phyloP scores from a whole-genome alignment of 768 basidiomycete species.

The Tylopilus sp. region DNA sequence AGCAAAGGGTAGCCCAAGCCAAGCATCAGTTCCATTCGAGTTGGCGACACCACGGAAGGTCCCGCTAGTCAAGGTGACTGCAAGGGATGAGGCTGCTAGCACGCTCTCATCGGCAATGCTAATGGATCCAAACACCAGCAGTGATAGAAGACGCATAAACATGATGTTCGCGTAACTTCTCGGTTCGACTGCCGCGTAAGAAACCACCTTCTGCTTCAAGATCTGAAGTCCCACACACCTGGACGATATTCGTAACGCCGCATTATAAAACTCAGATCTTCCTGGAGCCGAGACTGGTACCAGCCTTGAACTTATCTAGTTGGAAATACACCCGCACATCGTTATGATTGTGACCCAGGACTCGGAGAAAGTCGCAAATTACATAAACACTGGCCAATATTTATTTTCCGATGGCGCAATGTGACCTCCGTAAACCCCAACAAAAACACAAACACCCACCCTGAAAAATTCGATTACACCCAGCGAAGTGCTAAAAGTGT shows the following conservation, averaged over 20 bases:
- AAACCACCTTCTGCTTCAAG: too few relatives aligned
- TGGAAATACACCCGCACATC: too few relatives aligned
- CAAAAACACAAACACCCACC: slow-evolving; percentile 27
- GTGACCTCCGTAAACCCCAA: slow-evolving; percentile 29
- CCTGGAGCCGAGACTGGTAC: too few relatives aligned
- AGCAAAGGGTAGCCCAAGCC: slow-evolving; percentile 62
- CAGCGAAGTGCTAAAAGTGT: slow-evolving; percentile 28
- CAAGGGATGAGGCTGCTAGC: slow-evolving; percentile 9
- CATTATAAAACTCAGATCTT: too few relatives aligned
- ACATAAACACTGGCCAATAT: slow-evolving; percentile 22
- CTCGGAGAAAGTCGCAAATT: slow-evolving; percentile 2
- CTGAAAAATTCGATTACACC: slow-evolving; percentile 30
- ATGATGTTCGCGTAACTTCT: background rate
- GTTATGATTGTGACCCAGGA: background rate
- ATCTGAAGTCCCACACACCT: too few relatives aligned
- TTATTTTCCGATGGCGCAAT: slow-evolving; percentile 24
- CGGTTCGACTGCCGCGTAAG: too few relatives aligned
- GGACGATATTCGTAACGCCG: too few relatives aligned
- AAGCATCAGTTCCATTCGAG: slow-evolving; percentile 47
- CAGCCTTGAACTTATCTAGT: too few relatives aligned
- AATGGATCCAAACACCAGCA: background rate
- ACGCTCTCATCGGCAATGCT: background rate
- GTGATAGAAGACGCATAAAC: background rate
- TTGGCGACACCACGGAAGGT: slow-evolving; percentile 45
- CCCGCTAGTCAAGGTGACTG: slow-evolving; percentile 41